A percentile compares a stretch with the other conserved stretches of the same genome.
Conservation (phyloP, 1,284 basidiomycete genomes). For the Wolfiporia cocos region DNA sequence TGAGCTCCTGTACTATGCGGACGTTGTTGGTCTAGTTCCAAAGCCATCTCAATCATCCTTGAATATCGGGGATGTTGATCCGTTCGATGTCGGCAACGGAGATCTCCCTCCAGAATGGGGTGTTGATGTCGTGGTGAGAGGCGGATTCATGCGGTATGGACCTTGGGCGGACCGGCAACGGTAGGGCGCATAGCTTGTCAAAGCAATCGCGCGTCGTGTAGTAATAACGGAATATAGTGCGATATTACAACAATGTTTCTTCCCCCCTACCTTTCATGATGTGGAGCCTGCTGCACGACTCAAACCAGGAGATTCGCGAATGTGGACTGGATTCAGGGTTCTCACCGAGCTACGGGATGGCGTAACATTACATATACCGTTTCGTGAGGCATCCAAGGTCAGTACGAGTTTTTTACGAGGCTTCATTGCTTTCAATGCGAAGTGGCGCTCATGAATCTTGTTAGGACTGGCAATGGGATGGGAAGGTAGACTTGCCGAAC, state of each 20-base stretch:
- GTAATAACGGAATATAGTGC: conserved; percentile 34
- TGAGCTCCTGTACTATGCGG: conserved; percentile 81
- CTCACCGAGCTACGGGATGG: conserved; percentile 76
- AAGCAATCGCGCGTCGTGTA: background rate
- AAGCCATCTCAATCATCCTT: conserved; percentile 27
- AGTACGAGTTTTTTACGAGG: conserved; percentile 1
- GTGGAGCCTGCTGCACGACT: conserved; percentile 48
- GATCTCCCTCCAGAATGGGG: conserved; percentile 91
- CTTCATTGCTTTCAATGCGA: background rate
- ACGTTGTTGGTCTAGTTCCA: conserved; percentile 68
- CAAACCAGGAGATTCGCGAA: conserved; percentile 71
- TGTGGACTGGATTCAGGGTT: conserved; percentile 75
- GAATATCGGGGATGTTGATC: conserved; percentile 31
- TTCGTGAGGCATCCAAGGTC: conserved; percentile 82
- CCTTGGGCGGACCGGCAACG: conserved; percentile 94
- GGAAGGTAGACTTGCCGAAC: conserved; percentile 38
- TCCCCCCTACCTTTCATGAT: conserved; percentile 74
- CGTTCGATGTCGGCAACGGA: conserved; percentile 78
- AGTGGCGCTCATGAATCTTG: background rate
- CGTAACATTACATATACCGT: conserved; percentile 76
- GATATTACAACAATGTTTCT: conserved; percentile 76
- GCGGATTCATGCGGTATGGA: conserved; percentile 77
- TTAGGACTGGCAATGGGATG: conserved; percentile 85
- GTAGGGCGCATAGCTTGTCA: conserved; percentile 28
- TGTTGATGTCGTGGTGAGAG: conserved; percentile 73